phyloP scores from a whole-genome alignment of 2,329 filamentous ascomycete species.

The Venturia nashicola region DNA sequence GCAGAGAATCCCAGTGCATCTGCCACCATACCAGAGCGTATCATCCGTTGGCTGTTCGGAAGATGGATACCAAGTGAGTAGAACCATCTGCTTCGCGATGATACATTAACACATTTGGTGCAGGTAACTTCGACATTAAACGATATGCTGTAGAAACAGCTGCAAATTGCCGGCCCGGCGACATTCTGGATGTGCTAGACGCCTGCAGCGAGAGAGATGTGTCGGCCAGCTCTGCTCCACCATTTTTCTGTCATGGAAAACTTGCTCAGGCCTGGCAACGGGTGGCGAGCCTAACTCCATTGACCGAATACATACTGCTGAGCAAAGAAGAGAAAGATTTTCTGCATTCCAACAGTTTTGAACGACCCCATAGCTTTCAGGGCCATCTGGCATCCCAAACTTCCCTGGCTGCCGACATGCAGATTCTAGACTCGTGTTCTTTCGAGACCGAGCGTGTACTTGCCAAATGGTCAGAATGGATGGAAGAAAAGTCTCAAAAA shows the following conservation, averaged over 20 bases:
- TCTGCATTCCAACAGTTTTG: background rate
- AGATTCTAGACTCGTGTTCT: slow-evolving; percentile 33
- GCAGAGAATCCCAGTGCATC: slow-evolving; percentile 56
- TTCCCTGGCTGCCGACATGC: slow-evolving; percentile 5
- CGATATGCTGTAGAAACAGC: slow-evolving; percentile 54
- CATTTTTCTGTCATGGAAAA: slow-evolving; percentile 25
- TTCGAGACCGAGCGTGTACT: slow-evolving; percentile 32
- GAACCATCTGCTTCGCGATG: background rate
- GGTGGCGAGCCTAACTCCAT: slow-evolving; percentile 24
- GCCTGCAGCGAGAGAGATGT: slow-evolving; percentile 49
- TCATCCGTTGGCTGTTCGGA: slow-evolving; percentile 70
- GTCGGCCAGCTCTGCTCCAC: slow-evolving; percentile 14
- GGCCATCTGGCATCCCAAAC: background rate
- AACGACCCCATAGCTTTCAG: background rate
- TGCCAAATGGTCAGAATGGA: slow-evolving; percentile 31
- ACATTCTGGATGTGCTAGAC: slow-evolving; percentile 58
- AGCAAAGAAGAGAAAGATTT: slow-evolving; percentile 7
- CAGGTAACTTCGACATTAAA: slow-evolving; percentile 43
- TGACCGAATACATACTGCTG: slow-evolving; percentile 39
- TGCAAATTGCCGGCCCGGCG: slow-evolving; percentile 48
- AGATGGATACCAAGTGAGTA: slow-evolving; percentile 69
- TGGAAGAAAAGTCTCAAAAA: slow-evolving; percentile 29
- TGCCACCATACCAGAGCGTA: slow-evolving; percentile 53
- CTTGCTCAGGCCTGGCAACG: slow-evolving; percentile 33
- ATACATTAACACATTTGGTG: background rate